Evolutionary conservation across 371 early-diverging fungal genomes (phyloP).

Genomic region (Haplosporangium sp.): DNA sequence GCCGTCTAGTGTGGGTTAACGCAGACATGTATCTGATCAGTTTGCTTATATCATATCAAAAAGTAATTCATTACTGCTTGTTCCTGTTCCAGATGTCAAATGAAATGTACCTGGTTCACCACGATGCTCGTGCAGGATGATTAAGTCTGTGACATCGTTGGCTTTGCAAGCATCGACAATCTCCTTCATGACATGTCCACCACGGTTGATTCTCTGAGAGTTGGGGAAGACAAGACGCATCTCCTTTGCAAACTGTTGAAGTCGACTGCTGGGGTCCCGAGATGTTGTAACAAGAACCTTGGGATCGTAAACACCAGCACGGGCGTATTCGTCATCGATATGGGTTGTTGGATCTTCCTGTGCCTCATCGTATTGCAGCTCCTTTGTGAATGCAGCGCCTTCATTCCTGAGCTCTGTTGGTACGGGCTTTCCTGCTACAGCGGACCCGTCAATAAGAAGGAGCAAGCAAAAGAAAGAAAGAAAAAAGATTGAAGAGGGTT

Average conservation of each 20-base stretch:
- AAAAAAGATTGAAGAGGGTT: not conserved
- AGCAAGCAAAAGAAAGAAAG: not conserved
- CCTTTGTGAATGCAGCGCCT: conserved; percentile 78
- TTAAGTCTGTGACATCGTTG: conserved; percentile 96
- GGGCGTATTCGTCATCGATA: conserved; percentile 97
- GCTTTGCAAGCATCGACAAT: conserved; percentile 94
- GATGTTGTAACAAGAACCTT: conserved; percentile 98
- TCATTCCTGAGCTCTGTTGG: conserved; percentile 87
- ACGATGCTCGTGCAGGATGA: conserved; percentile 97
- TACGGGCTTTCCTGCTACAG: conserved; percentile 84
- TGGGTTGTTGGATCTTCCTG: conserved; percentile 86
- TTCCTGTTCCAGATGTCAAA: not conserved
- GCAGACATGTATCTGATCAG: too few species aligned
- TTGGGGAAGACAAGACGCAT: conserved; percentile 97
- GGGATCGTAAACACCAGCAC: conserved; percentile 93
- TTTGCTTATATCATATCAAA: too few species aligned
- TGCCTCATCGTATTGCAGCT: conserved; percentile 89
- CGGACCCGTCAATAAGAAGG: not conserved
- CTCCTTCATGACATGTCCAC: conserved; percentile 96
- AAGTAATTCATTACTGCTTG: not conserved
- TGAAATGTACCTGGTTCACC: conserved; percentile 89
- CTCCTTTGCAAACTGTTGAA: conserved; percentile 98
- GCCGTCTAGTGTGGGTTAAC: conserved; percentile 70
- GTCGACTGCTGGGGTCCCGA: conserved; percentile 93
- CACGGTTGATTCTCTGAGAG: conserved; percentile 97